These are phyloP conservation scores for Russula earlei DNA, from an alignment of 768 basidiomycete genomes.

Conservation along the genomic window DNA sequence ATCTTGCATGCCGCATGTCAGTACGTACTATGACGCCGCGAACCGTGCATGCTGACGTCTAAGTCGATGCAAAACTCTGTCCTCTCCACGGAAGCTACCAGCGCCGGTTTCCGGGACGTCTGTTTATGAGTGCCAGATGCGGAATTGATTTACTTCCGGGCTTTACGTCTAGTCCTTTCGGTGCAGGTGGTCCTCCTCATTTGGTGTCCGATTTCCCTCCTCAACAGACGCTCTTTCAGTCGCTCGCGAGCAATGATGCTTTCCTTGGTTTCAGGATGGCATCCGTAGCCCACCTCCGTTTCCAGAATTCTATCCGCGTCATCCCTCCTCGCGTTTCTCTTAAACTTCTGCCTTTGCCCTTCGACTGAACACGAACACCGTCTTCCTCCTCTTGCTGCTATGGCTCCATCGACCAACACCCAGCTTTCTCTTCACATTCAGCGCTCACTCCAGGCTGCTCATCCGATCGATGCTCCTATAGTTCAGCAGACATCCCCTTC, in stretches of 20 bases:
- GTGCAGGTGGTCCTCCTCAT: background rate
- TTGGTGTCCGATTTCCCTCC: constrained; percentile 4
- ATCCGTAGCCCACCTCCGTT: constrained; percentile 11
- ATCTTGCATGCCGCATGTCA: background rate
- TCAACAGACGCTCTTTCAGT: background rate
- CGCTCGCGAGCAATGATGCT: constrained; percentile 8
- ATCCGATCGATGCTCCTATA: background rate
- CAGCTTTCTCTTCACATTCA: constrained; percentile 13
- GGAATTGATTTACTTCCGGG: constrained; percentile 12
- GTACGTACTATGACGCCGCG: constrained; percentile 11
- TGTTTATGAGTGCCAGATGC: constrained; percentile 8
- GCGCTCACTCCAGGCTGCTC: background rate
- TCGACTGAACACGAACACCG: background rate
- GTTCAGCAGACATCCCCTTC: constrained; percentile 13
- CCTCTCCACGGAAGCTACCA: background rate
- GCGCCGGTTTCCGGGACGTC: constrained; percentile 7
- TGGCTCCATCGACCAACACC: constrained; percentile 1
- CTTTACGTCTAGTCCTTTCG: constrained; percentile 10
- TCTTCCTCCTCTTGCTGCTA: background rate
- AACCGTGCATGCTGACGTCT: constrained; percentile 14
- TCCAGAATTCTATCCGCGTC: constrained; percentile 6
- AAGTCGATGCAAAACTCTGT: constrained; percentile 13
- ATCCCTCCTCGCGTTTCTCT: constrained; percentile 2
- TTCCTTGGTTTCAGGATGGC: constrained; percentile 17
- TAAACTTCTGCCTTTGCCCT: background rate